Base-by-base conservation (phyloP, 2,329 filamentous ascomycete species). In the Epichloe amarillans region DNA sequence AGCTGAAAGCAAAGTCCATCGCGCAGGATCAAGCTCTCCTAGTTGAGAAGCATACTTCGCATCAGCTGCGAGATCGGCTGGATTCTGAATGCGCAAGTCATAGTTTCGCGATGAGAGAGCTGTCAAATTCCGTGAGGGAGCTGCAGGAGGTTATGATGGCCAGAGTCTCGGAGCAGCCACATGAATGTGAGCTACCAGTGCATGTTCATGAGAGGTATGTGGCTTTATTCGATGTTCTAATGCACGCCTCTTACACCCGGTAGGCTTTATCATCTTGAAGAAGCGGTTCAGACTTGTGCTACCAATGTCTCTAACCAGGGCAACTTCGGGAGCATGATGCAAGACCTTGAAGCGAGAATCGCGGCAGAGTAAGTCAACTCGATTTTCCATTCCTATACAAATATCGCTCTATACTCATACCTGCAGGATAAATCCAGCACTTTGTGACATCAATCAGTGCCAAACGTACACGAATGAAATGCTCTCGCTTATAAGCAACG, bases 1-100 rank as follows among this genome's bases (percentile, higher is more conserved):
- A 60, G 5, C 53, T 66, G 6, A 38, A 57, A 38, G 47, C 42
- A 11, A 59, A 54, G 21, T 15, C 60, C 14, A 35, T 56, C 15
- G 50, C 55, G 26, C 58, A 62, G 37, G 53, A 62, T 33, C 50
- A 43, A 40, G 49, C 40, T 49, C 49, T 51, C 38, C 6, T 23
- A 21, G 11, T 42, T 21, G 52, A 51, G 37, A 53, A 40, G 23
- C 17, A 43, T 19, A 21, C 47, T 10, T 51, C 42, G 4, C 38
- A 49, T 15, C 23, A 36, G 11, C 23, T 53, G 15, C 40, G 46
- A 8, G 5, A 14, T 7, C 49, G 49, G 42, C 42, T 53, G 4
- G 43, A 45, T 7, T 43, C 46, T 5, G 21, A 42, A 15, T 21
- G 37, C 14, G 33, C 26, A 19, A 37, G 21, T 26, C 23, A 51